A percentile compares a stretch with the other conserved stretches of the same genome.
Evolutionary conservation across 139 green algal species (phyloP).

Genomic region (Zygnema circumcarinatum): DNA sequence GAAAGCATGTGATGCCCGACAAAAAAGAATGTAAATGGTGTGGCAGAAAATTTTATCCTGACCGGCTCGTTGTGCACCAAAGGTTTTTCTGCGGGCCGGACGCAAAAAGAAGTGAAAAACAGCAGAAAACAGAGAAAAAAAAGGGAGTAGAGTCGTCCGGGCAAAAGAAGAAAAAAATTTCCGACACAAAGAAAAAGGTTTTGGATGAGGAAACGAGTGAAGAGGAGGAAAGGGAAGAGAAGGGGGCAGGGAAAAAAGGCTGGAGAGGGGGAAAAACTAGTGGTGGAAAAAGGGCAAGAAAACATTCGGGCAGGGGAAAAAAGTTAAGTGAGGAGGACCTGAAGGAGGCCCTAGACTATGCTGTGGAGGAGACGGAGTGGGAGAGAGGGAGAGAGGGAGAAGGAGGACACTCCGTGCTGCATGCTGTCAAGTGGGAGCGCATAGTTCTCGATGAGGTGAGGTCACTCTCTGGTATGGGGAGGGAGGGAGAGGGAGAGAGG

Average conservation of each 20-base stretch:
- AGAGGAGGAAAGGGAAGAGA: slow-evolving; percentile 28
- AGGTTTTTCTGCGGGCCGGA: slow-evolving; percentile 93
- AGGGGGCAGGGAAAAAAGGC: background rate
- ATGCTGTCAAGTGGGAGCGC: slow-evolving; percentile 9
- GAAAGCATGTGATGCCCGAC: slow-evolving; percentile 70
- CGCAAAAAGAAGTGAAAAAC: slow-evolving; percentile 79
- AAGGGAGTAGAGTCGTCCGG: background rate
- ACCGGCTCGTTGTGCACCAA: slow-evolving; percentile 69
- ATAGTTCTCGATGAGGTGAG: slow-evolving; percentile 34
- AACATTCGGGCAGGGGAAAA: background rate
- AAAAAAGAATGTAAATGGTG: slow-evolving; percentile 84
- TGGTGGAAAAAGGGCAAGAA: slow-evolving; percentile 5
- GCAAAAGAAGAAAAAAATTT: too few species aligned
- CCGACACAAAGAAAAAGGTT: background rate
- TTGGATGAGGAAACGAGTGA: background rate
- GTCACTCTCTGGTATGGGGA: too few species aligned
- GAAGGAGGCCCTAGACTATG: background rate
- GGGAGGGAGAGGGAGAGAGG: too few species aligned
- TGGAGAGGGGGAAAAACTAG: background rate
- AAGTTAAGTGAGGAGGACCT: background rate
- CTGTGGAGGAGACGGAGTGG: background rate
- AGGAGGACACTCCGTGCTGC: slow-evolving; percentile 14
- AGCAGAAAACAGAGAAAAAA: slow-evolving; percentile 86
- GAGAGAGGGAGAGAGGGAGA: background rate
- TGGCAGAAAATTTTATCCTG: slow-evolving; percentile 78